Conservation (phyloP, 768 basidiomycete genomes). For the Scleroderma citrinum region DNA sequence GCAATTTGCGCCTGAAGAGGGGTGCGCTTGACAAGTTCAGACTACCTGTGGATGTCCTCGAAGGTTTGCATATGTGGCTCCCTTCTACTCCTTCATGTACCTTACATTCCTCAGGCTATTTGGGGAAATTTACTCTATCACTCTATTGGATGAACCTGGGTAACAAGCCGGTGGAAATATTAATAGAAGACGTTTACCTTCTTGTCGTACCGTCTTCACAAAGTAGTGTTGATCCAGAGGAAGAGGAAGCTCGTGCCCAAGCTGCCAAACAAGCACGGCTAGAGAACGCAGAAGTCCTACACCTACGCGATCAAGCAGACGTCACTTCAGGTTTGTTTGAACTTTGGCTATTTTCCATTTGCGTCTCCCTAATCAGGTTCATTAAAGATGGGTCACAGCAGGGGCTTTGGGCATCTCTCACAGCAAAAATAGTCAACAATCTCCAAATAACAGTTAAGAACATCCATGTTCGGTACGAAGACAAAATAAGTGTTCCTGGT, state of each 20-base stretch:
- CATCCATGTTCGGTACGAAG: slow-evolving; percentile 95
- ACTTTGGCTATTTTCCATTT: background rate
- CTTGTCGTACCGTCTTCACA: slow-evolving; percentile 81
- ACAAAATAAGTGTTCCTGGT: slow-evolving; percentile 87
- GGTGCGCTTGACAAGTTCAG: slow-evolving; percentile 93
- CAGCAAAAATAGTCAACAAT: slow-evolving; percentile 91
- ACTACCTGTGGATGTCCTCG: slow-evolving; percentile 89
- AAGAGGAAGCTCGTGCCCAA: slow-evolving; percentile 78
- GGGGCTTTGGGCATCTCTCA: slow-evolving; percentile 75
- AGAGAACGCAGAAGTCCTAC: slow-evolving; percentile 80
- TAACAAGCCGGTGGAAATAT: slow-evolving; percentile 84
- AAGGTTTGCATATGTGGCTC: slow-evolving; percentile 46
- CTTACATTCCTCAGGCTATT: slow-evolving; percentile 49
- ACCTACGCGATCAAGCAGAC: slow-evolving; percentile 56
- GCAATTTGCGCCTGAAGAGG: slow-evolving; percentile 83
- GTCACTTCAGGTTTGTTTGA: slow-evolving; percentile 37
- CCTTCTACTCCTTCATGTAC: background rate
- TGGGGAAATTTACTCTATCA: slow-evolving; percentile 81
- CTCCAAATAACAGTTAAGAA: slow-evolving; percentile 93
- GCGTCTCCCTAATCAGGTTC: background rate
- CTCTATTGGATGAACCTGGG: slow-evolving; percentile 87
- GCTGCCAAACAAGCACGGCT: slow-evolving; percentile 86
- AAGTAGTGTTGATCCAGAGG: slow-evolving; percentile 64
- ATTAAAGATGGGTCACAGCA: slow-evolving; percentile 51
- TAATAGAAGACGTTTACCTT: slow-evolving; percentile 92